Evolutionary conservation across 805 yeast genomes (phyloP).

Genomic region (Kodamaea jinghongensis): DNA sequence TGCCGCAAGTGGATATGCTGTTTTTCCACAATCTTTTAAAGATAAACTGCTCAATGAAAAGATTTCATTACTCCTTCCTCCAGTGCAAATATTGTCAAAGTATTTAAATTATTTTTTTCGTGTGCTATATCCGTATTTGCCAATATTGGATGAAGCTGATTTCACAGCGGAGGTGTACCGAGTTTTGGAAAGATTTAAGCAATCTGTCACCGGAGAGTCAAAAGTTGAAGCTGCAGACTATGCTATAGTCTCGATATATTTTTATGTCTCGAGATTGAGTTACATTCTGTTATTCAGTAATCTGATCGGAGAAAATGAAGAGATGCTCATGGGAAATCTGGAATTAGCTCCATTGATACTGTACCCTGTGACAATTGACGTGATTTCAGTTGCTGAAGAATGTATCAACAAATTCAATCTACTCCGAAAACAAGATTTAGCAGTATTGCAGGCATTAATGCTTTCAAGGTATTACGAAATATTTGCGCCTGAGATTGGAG

Average conservation of each 20-base stretch:
- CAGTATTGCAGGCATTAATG: conserved; percentile 19
- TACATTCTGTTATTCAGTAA: conserved; percentile 17
- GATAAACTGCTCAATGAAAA: conserved; percentile 10
- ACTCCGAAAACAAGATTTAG: conserved; percentile 11
- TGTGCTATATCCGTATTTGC: conserved; percentile 23
- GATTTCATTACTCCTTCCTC: conserved; percentile 13
- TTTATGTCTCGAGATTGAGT: conserved; percentile 17
- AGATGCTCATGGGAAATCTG: neutral
- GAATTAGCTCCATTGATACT: conserved; percentile 6
- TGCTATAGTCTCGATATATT: conserved; percentile 13
- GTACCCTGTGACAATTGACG: conserved; percentile 16
- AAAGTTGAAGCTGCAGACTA: conserved; percentile 12
- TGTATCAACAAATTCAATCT: conserved; percentile 13
- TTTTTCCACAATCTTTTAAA: conserved; percentile 8
- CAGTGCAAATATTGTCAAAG: conserved; percentile 8
- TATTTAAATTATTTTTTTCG: conserved; percentile 19
- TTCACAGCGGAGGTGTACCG: conserved; percentile 16
- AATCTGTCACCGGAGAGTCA: conserved; percentile 11
- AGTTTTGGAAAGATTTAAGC: conserved; percentile 15
- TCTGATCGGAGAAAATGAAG: conserved; percentile 11
- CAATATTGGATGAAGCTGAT: conserved; percentile 25
- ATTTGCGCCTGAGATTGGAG: conserved; percentile 15
- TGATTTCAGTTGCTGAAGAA: conserved; percentile 14
- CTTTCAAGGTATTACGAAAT: conserved; percentile 12
- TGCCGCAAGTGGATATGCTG: conserved; percentile 1